Evolutionary conservation across 768 basidiomycete species (phyloP), one percentile per base, ranked within the genome.

Genomic region (Tylopilus plumbeoviolaceoides): DNA sequence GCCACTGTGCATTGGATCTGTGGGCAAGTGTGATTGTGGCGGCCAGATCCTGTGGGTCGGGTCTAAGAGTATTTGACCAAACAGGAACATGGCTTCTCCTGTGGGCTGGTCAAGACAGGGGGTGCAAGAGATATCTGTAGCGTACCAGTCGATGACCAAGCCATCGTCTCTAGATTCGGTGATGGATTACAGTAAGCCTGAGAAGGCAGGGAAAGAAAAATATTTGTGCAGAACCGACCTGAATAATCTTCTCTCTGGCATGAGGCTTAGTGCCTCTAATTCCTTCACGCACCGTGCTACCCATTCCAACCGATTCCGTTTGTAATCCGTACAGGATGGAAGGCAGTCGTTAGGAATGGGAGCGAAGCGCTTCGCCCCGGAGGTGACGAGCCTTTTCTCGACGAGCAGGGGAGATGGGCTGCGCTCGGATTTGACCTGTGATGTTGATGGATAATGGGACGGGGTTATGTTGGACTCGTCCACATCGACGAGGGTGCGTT

Each of bases 81-180:
- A 72, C 66, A 5, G 70, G 61, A 12, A 67, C 57, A 7, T 54
- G 27, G 35, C 68, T 70, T 44, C 21, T 64, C 68, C 70, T 72
- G 48, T 15, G 11, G 28, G 27, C 20, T 15, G 17, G 23, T 61
- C 50, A 55, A 38, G 25, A 51, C 31, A 28, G 5, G 17, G 17
- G n/a, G 5, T 0, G 17, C 5, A 14, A 36, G 41, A 44, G 15
- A 33, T 4, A 28, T 25, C 2, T 27, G 8, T 31, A 23, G n/a
- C 53, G 35, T 36, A 71, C 68, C 68, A 69, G 48, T 69, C 70
- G 25, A 69, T 55, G 25, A 59, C 49, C 46, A 69, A 47, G 20
- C 66, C 68, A n/a, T 69, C 70, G 18, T 66, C 68, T 44, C 68
- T 67, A 6, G 20, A n/a, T n/a, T 31, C 28, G 23, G 27, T 48